Evolutionary conservation across 441 rosid species (phyloP).

Genomic region (Jatropha podagrica): DNA sequence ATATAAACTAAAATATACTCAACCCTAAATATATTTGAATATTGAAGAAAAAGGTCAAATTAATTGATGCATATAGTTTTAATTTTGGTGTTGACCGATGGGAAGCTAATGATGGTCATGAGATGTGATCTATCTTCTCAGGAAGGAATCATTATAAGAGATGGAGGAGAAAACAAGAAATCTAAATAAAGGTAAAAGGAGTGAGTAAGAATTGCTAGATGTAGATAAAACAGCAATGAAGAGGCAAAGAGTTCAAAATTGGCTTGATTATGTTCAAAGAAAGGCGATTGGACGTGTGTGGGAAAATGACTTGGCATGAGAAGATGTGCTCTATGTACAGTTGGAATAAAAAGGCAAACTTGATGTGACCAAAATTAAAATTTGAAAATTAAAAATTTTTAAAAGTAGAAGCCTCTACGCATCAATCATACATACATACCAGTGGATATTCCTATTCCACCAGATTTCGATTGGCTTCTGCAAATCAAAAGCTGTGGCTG

Average conservation of each 20-base stretch:
- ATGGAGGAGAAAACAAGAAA: constrained; percentile 2
- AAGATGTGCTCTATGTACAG: not conserved
- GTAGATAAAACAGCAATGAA: not conserved
- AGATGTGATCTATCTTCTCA: not conserved
- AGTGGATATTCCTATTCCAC: not conserved
- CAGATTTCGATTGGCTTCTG: not conserved
- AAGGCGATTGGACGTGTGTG: constrained; percentile 15
- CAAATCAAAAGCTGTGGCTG: not conserved
- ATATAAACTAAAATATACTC: no score
- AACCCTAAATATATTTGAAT: no score
- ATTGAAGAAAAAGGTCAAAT: no score
- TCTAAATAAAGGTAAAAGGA: not conserved
- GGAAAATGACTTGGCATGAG: constrained; percentile 25
- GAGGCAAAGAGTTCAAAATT: constrained; percentile 18
- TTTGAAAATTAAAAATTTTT: not conserved
- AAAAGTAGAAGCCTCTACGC: not conserved
- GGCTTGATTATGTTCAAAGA: constrained; percentile 34
- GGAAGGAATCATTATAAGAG: not conserved
- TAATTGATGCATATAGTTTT: not conserved
- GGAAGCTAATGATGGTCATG: not conserved
- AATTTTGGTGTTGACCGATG: not conserved
- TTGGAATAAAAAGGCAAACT: not conserved
- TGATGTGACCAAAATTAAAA: not conserved
- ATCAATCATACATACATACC: not conserved
- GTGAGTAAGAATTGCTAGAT: not conserved